Base-by-base conservation (phyloP, 768 basidiomycete species). In the Cytidiella melzeri region DNA sequence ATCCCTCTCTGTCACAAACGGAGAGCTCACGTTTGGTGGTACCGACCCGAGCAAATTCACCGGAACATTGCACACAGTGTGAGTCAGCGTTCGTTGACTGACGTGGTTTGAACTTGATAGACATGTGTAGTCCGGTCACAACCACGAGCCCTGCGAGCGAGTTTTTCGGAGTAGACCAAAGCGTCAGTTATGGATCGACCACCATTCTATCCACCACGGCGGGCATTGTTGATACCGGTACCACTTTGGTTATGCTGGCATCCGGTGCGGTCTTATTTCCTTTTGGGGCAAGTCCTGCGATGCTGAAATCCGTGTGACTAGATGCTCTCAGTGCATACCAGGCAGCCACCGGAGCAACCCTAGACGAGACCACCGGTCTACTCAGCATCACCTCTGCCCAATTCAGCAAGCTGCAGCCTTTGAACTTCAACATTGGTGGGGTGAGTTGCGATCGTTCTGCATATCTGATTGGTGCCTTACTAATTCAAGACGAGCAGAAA, bases 211-310 rank as follows among this genome's bases (percentile, higher is more conserved):
- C 36, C 12, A 30, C 44, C 3, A 57, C 65, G 11, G 52, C 67
- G 5, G 68, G 69, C 7, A 65, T 70, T 36, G 57, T 69, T 37
- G 67, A 71, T 47, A 69, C 69, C 3, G 70, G 68, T 26, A 71
- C 69, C 1, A 66, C 67, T 1, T 60, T 71, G 19, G 51, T 67
- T 23, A 56, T 64, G 24, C 24, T 69, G 15, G 65, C 66, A 0
- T 53, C 62, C 9, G 61, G 65, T 67, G 19, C 2, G 64, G 41
- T 27, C 2, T 5, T 1, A 2, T n/a, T n/a, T n/a, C n/a, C n/a
- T n/a, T n/a, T n/a, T n/a, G n/a, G n/a, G n/a, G n/a, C n/a, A n/a
- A n/a, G n/a, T n/a, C n/a, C n/a, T n/a, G n/a, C n/a, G n/a, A n/a
- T n/a, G n/a, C n/a, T n/a, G n/a, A n/a, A n/a, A n/a, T n/a, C n/a